These are phyloP conservation scores for Candida piceae DNA, from an alignment of 805 yeast species.

Conservation along the genomic window DNA sequence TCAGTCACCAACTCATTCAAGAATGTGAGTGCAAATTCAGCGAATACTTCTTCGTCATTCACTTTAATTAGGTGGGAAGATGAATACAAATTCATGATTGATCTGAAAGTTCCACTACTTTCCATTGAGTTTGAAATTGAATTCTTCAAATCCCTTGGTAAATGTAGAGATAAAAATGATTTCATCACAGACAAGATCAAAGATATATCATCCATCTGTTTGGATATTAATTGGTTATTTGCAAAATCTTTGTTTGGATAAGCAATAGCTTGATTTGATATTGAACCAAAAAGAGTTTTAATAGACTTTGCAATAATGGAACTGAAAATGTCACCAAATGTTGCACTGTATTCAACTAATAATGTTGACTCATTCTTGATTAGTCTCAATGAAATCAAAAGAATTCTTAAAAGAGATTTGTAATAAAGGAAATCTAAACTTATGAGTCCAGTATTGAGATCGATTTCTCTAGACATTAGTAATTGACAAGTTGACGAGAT, in stretches of 20 bases:
- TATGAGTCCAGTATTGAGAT: slow-evolving; percentile 40
- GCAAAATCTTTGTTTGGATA: slow-evolving; percentile 34
- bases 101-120: slow-evolving; percentile 55
- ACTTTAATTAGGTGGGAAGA: slow-evolving; percentile 58
- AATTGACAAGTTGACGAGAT: slow-evolving; percentile 40
- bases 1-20: slow-evolving; percentile 63
- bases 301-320: slow-evolving; percentile 62
- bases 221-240: slow-evolving; percentile 33
- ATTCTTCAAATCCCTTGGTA: slow-evolving; percentile 41
- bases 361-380: slow-evolving; percentile 36
- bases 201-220: slow-evolving; percentile 59
- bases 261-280: slow-evolving; percentile 50
- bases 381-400: slow-evolving; percentile 43
- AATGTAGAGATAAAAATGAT: slow-evolving; percentile 44
- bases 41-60: slow-evolving; percentile 62
- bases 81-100: slow-evolving; percentile 61
- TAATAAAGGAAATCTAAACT: slow-evolving; percentile 37
- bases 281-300: slow-evolving; percentile 49
- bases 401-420: slow-evolving; percentile 56
- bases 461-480: slow-evolving; percentile 45
- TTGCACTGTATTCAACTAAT: slow-evolving; percentile 43
- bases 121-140: slow-evolving; percentile 49
- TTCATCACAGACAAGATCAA: slow-evolving; percentile 62
- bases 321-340: slow-evolving; percentile 54
- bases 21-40: slow-evolving; percentile 65